Base-by-base conservation (phyloP, 148 eudicot species). In the Camellia japonica region DNA sequence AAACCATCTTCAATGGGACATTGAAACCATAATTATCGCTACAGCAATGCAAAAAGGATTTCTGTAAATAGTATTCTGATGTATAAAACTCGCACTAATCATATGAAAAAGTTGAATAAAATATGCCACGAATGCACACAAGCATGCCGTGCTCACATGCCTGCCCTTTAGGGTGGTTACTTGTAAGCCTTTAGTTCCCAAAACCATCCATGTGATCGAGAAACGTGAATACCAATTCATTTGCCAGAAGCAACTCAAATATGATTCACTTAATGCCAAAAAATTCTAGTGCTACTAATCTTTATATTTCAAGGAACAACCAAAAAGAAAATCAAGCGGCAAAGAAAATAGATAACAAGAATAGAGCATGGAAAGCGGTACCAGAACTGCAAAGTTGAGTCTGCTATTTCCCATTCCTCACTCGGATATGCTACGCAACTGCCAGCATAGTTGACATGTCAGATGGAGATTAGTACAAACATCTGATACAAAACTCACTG, bases 361-460 rank as follows among this genome's bases (percentile, higher is more conserved):
- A 46, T 16, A 71, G n/a, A 46, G 12, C 63, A 19, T 68, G n/a
- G 14, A 64, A 10, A 23, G 30, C 30, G 30, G 63, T 91, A 96
- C 99, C 99, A 96, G 87, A 96, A 93, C 81, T 90, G 99, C 87
- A 96, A 88, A 70, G 99, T 96, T 71, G 92, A 92, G 82, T 96
- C 98, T 46, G 99, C 98, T 75, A 96, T 92, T 60, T 92, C 98
- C 98, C 99, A 96, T 46, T 92, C 98, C 84, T 88, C 89, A 88
- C 97, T 85, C 78, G 95, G 89, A 92, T 90, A 91, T 62, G 93
- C 86, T 20, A 96, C 92, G 84, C 99, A 96, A 77, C 99, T 96
- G 95, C 90, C 85, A 80, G 65, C 68, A 77, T 72, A 78, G 49
- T 71, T 49, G 77, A 80, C 47, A 83, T 62, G 73, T 77, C 77